These are phyloP conservation scores for Petunia secreta DNA, from an alignment of 257 asterid species.

Conservation along the genomic window DNA sequence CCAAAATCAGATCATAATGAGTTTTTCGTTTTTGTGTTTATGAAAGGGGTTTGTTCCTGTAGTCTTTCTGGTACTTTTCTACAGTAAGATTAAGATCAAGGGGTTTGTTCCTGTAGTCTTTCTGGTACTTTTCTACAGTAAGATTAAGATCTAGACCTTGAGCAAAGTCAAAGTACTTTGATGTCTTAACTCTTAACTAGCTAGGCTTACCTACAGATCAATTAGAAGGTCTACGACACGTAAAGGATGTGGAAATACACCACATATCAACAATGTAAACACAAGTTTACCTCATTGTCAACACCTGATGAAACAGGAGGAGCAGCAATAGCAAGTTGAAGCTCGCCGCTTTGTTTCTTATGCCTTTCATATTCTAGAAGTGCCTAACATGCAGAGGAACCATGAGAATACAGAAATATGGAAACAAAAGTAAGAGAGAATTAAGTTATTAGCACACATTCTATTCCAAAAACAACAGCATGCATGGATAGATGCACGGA, in stretches of 20 bases:
- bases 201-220: too few relatives aligned
- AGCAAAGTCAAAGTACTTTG: neutral
- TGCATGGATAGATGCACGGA: neutral
- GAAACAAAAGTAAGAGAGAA: neutral
- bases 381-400: constrained; percentile 47
- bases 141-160: neutral
- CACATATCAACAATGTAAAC: constrained; percentile 5
- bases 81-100: too few relatives aligned
- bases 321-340: constrained; percentile 64
- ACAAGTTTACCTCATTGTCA: constrained; percentile 60
- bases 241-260: neutral
- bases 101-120: too few relatives aligned
- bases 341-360: constrained; percentile 67
- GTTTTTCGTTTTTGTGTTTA: too few relatives aligned
- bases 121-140: too few relatives aligned
- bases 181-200: too few relatives aligned
- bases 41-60: too few relatives aligned
- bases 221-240: neutral
- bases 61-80: too few relatives aligned
- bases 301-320: constrained; percentile 56
- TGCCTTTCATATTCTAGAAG: constrained; percentile 81
- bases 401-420: neutral
- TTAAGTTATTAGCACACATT: neutral
- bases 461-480: neutral
- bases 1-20: too few relatives aligned